phyloP scores from a whole-genome alignment of 2,329 filamentous ascomycete genomes.

The Aspergillus piperis region DNA sequence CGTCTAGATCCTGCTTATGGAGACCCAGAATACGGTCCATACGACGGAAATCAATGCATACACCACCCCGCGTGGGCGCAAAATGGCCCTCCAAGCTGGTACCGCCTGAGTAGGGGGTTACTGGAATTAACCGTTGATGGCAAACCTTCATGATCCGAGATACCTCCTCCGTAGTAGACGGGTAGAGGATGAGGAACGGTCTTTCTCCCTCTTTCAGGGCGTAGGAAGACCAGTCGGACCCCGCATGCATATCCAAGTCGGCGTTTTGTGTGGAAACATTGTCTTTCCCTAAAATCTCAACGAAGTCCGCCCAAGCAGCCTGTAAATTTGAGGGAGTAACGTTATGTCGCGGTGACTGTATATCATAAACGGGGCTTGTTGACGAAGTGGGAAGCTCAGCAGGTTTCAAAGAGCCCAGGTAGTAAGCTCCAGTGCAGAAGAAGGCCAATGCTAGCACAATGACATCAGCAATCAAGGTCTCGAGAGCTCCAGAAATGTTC shows the following conservation, averaged over 20 bases:
- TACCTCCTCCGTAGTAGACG: conserved; percentile 76
- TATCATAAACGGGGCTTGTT: conserved; percentile 55
- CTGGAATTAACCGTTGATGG: conserved; percentile 76
- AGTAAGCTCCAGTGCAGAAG: conserved; percentile 57
- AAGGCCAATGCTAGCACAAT: conserved; percentile 50
- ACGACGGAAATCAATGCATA: conserved; percentile 80
- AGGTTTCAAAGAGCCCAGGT: conserved; percentile 54
- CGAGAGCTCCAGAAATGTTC: not conserved
- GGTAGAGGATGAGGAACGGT: conserved; percentile 69
- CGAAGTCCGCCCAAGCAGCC: conserved; percentile 65
- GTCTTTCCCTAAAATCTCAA: conserved; percentile 61
- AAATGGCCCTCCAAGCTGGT: conserved; percentile 90
- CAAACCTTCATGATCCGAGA: conserved; percentile 87
- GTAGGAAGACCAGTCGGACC: conserved; percentile 65
- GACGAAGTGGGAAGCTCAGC: conserved; percentile 53
- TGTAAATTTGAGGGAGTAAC: conserved; percentile 59
- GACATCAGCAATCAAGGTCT: not conserved
- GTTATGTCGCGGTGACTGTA: conserved; percentile 56
- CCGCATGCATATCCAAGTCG: conserved; percentile 59
- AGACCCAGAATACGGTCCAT: conserved; percentile 81
- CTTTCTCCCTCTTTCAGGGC: conserved; percentile 43
- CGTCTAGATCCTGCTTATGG: conserved; percentile 76
- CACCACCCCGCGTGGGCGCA: conserved; percentile 76
- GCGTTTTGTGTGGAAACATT: conserved; percentile 60
- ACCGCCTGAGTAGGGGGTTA: conserved; percentile 83